Base-by-base conservation (phyloP, 257 asterid genomes). In the Petrea volubilis region DNA sequence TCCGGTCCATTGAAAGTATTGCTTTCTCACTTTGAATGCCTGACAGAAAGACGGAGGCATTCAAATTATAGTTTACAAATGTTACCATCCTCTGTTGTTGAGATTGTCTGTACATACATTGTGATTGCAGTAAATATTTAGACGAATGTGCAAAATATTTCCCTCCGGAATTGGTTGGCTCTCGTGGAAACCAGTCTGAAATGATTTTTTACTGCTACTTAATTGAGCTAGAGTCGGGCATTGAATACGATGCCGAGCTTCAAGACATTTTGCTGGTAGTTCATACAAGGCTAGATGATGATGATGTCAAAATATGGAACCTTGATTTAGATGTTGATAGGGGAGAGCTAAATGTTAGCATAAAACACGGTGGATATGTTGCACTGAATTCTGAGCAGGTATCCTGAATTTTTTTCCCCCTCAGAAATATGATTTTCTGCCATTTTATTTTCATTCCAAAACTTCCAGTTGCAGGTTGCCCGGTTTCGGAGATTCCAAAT, bases 81-180 rank as follows among this genome's bases (percentile, higher is more conserved):
- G 29, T 15, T 33, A 1, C 6, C 8, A 60, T 34, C 36, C 27
- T n/a, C 8, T 41, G 47, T 62, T 29, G 66, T 20, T 44, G 24
- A 74, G 38, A 64, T 27, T 8, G 14, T 15, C 6, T 46, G n/a
- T 64, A 67, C 13, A 49, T 49, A 24, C n/a, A 24, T 64, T 72
- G 64, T 70, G 69, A 59, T 62, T 73, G 77, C 65, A 93, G 98
- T 66, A 88, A 93, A n/a, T 77, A 70, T 74, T 17, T 47, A 4
- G 80, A 67, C 2, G 94, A 93, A 27, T 83, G 64, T 17, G 58
- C 71, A 2, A 80, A 65, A 44, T 93, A 83, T 71, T 69, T 73
- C 44, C 89, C 98, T 0, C 85, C 84, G 8, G 91, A 93, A 78
- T 79, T 93, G 86, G 80, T 89, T 46, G 78, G 86, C 65, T 18